Conservation (phyloP, 2,329 filamentous ascomycete species). For the Trichoderma sp. region DNA sequence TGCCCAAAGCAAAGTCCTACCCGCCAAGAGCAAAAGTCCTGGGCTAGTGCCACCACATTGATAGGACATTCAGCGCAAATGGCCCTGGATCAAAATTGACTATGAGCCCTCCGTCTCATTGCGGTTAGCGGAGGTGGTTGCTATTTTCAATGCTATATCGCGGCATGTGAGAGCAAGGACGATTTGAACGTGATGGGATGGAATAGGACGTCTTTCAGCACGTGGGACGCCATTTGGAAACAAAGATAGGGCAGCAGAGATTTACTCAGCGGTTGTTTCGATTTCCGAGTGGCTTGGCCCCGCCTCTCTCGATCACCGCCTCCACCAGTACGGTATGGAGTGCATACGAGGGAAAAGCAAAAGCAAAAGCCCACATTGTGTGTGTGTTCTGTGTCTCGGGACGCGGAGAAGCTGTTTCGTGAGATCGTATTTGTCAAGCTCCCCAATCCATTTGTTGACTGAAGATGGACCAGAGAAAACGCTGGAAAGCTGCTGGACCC, state of each 20-base stretch:
- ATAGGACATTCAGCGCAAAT: neutral
- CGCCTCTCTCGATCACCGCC: slow-evolving; percentile 26
- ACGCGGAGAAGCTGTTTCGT: neutral
- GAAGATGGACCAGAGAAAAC: neutral
- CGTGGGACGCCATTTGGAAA: slow-evolving; percentile 11
- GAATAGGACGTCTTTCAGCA: neutral
- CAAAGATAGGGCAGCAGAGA: slow-evolving; percentile 1
- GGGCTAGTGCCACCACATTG: slow-evolving; percentile 17
- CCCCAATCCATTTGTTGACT: neutral
- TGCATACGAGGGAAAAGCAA: neutral
- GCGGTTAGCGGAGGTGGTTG: neutral
- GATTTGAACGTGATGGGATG: neutral
- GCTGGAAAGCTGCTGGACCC: neutral
- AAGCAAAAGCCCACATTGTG: slow-evolving; percentile 11
- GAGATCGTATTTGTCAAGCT: neutral
- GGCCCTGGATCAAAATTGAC: neutral
- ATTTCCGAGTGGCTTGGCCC: slow-evolving; percentile 24
- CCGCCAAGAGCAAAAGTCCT: slow-evolving; percentile 26
- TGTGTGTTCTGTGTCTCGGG: neutral
- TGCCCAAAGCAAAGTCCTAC: slow-evolving; percentile 26
- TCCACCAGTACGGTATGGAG: slow-evolving; percentile 1
- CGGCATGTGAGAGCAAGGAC: neutral
- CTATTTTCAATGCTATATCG: neutral
- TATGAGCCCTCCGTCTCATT: neutral
- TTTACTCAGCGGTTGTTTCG: neutral